Conservation (phyloP, 2,329 filamentous ascomycete species). For the Tolypocladium paradoxum region DNA sequence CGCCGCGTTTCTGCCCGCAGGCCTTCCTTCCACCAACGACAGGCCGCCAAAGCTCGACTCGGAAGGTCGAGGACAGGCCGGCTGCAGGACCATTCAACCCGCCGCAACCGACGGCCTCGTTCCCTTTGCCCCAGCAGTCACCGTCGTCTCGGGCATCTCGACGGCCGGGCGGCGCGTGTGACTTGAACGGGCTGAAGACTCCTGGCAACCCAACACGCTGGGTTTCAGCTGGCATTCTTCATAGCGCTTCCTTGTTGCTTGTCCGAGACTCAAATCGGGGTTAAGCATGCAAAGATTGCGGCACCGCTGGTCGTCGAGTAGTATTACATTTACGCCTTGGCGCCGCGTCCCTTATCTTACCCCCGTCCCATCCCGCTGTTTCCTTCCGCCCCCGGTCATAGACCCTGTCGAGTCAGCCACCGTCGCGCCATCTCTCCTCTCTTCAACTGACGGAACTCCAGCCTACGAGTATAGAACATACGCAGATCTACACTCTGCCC, state of each 20-base stretch:
- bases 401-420: background rate
- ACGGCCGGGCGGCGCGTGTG: background rate
- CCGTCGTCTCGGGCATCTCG: background rate
- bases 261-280: background rate
- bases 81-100: background rate
- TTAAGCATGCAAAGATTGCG: background rate
- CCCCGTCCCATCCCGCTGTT: background rate
- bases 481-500: background rate
- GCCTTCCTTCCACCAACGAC: background rate
- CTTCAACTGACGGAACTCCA: background rate
- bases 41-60: background rate
- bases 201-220: background rate
- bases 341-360: background rate
- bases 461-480: background rate
- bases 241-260: background rate
- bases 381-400: background rate
- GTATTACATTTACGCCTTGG: background rate
- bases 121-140: background rate
- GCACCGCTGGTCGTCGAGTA: background rate
- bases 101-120: background rate
- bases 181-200: background rate
- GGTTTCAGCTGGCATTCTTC: background rate
- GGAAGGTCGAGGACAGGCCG: background rate
- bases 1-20: background rate
- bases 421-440: background rate